Evolutionary conservation across 1,284 basidiomycete species (phyloP), one percentile per base, ranked within the genome.

Genomic region (Ustilago vetiveriae): DNA sequence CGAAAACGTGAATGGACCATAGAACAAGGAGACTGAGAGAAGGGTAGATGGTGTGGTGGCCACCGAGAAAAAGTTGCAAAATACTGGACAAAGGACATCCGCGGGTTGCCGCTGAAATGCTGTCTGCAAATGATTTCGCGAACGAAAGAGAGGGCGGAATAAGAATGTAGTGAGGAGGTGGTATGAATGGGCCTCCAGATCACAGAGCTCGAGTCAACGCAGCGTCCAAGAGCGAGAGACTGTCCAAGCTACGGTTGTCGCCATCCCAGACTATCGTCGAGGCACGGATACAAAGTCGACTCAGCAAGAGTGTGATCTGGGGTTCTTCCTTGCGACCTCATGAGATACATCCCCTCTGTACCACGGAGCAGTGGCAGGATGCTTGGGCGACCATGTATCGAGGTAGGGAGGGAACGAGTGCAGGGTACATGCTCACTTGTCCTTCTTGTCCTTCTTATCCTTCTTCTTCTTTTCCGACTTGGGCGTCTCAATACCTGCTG

Each of bases 381-480:
- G 41, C 54, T 53, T 45, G 50, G 62, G 36, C 19, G 36, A 36
- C 36, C 7, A 16, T 38, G 36, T 38, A 16, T 35, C 33, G 33
- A 16, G 16, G 7, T 14, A 16, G 33, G 33, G 33, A 2, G 9
- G 29, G 1, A 30, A 30, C 29, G 23, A 44, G 32, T 32, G 23
- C 8, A 26, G 9, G 6, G 13, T 10, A 35, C n/a, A 16, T 13
- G 33, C 44, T 55, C 54, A 65, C 63, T 76, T 66, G 42, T 72
- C 65, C 76, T 77, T 73, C 62, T 75, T 65, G 2, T 76, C 63
- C 62, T 76, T 75, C 68, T 76, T 72, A 36, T 76, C 67, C 60
- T 75, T 74, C 64, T 76, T 75, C 52, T 76, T 71, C 68, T 74
- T 72, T 40, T 74, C 74, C 27, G 56, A 65, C 68, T 67, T 66